Base-by-base conservation (phyloP, 2,329 filamentous ascomycete genomes). In the Amauroascus niger region DNA sequence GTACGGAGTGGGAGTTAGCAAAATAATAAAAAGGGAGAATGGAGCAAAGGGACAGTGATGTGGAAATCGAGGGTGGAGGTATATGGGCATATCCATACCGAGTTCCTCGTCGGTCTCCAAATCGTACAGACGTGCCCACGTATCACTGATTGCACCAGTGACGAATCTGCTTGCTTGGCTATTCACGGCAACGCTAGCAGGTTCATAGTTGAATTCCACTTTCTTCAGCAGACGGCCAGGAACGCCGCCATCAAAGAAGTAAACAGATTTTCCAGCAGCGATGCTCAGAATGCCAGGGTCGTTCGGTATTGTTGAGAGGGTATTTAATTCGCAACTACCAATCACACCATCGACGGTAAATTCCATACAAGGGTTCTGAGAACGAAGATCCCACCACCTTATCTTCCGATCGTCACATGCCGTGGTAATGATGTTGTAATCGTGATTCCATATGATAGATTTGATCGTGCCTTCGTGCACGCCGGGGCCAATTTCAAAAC, bases 81-180 rank as follows among this genome's bases (percentile, higher is more conserved):
- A 14, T 4, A 14, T 11, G 14, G n/a, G n/a, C n/a, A n/a, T n/a
- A n/a, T 26, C 13, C 71, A 77, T 73, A 85, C 82, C 82, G 41
- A 96, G 74, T 69, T 95, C 89, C 60, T 80, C 78, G 62, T 86
- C 86, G 48, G 84, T 83, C 55, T 96, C 88, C 71, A 89, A 91
- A 64, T 89, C 82, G 73, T 95, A 94, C 5, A 97, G 86, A 56
- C 88, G 83, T n/a, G 93, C 91, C 91, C 91, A 98, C 0, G 93
- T 97, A 65, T 95, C 91, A 37, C 84, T 86, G 58, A 87, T 86
- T 67, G 90, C 88, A 56, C 93, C 93, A 16, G 94, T 94, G 9
- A 97, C 86, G 63, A 95, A 83, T 63, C 87, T 88, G 56, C 86
- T 80, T 54, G 86, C 83, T 58, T 83, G 84, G 54, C 87, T 80